Evolutionary conservation across 2,329 filamentous ascomycete genomes (phyloP).

Genomic region (Chaetomiaceae sp.): DNA sequence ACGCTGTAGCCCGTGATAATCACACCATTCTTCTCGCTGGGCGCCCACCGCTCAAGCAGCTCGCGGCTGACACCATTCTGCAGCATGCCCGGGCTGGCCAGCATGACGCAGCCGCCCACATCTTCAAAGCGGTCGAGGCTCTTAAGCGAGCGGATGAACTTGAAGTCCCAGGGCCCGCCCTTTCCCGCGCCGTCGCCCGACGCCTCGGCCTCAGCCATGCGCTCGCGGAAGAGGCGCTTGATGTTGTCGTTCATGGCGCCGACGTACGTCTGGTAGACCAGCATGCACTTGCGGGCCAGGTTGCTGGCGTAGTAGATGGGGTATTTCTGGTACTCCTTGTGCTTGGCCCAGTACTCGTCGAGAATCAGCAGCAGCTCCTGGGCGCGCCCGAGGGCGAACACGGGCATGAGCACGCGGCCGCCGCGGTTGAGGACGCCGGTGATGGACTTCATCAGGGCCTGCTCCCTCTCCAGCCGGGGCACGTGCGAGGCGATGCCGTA

Average conservation of each 20-base stretch:
- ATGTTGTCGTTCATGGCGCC: slow-evolving; percentile 99
- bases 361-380: slow-evolving; percentile 92
- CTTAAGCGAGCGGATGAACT: slow-evolving; percentile 86
- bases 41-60: slow-evolving; percentile 90
- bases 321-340: slow-evolving; percentile 80
- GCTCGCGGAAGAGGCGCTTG: slow-evolving; percentile 86
- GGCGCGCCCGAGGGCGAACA: slow-evolving; percentile 89
- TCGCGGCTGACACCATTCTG: slow-evolving; percentile 94
- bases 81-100: slow-evolving; percentile 96
- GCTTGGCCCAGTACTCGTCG: slow-evolving; percentile 94
- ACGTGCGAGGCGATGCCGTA: slow-evolving; percentile 95
- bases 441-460: slow-evolving; percentile 91
- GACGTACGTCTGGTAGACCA: slow-evolving; percentile 97
- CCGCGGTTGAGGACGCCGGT: slow-evolving; percentile 87
- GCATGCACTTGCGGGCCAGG: slow-evolving; percentile 93
- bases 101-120: slow-evolving; percentile 91
- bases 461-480: slow-evolving; percentile 84
- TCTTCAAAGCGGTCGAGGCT: slow-evolving; percentile 95
- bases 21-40: slow-evolving; percentile 94
- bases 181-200: slow-evolving; percentile 69
- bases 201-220: slow-evolving; percentile 85
- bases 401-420: slow-evolving; percentile 87
- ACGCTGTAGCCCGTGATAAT: slow-evolving; percentile 98
- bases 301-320: slow-evolving; percentile 98
- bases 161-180: slow-evolving; percentile 94